Percentiles rank a stretch among this genome's conserved stretches.
Conservation (phyloP, 768 basidiomycete genomes). For the Leccinum arenicola region DNA sequence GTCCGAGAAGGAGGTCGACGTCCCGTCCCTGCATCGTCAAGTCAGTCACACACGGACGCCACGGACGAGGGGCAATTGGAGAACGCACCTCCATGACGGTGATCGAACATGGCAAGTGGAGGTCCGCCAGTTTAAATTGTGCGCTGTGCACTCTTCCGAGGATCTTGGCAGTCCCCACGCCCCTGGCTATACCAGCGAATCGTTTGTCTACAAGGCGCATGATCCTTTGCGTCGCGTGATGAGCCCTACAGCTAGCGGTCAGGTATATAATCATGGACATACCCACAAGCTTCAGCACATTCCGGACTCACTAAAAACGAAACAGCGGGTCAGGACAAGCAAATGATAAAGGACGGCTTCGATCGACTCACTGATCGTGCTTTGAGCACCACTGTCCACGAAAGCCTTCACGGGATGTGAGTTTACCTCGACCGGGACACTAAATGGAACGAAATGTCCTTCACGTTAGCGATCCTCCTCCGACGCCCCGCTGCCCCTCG, state of each 20-base stretch:
- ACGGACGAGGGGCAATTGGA: not conserved
- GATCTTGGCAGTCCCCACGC: constrained; percentile 93
- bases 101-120: constrained; percentile 86
- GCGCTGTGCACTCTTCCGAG: constrained; percentile 93
- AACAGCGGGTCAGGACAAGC: not conserved
- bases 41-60: not conserved
- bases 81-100: constrained; percentile 85
- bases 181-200: constrained; percentile 86
- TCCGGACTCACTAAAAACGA: constrained; percentile 75
- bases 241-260: not conserved
- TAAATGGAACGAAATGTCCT: constrained; percentile 27
- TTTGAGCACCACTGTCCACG: constrained; percentile 96
- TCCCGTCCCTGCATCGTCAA: constrained; percentile 61
- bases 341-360: not conserved
- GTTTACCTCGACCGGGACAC: constrained; percentile 92
- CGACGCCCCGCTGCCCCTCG: not conserved
- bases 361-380: constrained; percentile 79
- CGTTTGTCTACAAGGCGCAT: constrained; percentile 91
- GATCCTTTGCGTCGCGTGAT: constrained; percentile 46
- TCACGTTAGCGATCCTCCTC: constrained; percentile 13
- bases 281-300: constrained; percentile 90
- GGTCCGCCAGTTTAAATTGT: constrained; percentile 83
- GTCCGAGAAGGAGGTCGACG: constrained; percentile 93
- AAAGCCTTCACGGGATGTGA: constrained; percentile 90
- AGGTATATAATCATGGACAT: constrained; percentile 25